Base-by-base conservation (phyloP, 805 yeast species). In the Lachancea kluyveri region DNA sequence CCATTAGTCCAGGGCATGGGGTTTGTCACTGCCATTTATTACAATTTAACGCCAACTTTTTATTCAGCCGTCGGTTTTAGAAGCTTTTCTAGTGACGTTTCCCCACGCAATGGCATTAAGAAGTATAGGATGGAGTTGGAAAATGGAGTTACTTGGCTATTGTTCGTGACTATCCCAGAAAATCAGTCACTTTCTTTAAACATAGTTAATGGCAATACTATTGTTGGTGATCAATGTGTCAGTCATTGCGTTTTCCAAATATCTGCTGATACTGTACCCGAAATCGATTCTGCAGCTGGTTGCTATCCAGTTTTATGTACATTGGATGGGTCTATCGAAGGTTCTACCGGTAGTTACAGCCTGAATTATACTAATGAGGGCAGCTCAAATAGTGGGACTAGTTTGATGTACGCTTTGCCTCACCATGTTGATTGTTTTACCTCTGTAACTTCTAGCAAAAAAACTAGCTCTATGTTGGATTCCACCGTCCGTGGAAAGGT, bases 1-100 rank as follows among this genome's bases (percentile, higher is more conserved):
- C 88, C 90, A 4, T 48, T 82, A 33, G 82, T 79, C 5, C 88
- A 81, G 55, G 96, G 96, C 33, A 68, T 69, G 69, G 95, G 95
- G 5, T 76, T 83, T 40, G 73, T 83, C 10, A 79, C 95, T 19
- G 84, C 78, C 17, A 57, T 71, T 16, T 79, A 70, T 41, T 67
- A 70, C 48, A 59, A 64, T 37, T 57, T 77, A 45, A 64, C 65
- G 17, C 81, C 86, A 2, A 53, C 59, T 37, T 42, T 81, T 16
- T 65, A 68, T n/a, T 72, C 83, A 15, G 69, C 67, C 17, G 80
- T 81, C 17, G 94, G 94, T 0, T 63, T 82, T 33, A 72, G 68
- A 39, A 60, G 62, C 12, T 63, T 80, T 34, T 59, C 61, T 3
- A 61, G 57, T 18, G 54, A 45, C 1, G 60, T 64, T 2, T 54